Base-by-base conservation (phyloP, 192 early-diverging fungal species). In the Phycomyces blakesleeanus region DNA sequence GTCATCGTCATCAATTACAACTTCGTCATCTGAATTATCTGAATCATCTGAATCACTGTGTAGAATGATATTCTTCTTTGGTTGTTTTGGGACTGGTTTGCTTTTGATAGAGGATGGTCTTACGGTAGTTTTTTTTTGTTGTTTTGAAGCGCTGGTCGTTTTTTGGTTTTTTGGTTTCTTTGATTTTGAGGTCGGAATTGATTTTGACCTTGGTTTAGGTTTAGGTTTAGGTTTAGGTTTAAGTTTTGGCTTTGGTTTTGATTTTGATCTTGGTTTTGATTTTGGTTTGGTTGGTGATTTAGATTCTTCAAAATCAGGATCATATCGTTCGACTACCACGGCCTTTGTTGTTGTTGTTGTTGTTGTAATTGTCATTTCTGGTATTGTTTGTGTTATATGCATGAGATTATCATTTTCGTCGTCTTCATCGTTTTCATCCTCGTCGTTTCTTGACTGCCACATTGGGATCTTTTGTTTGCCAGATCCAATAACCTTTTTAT, bases 1-100 rank as follows among this genome's bases (percentile, higher is more conserved):
- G 14, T 51, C 25, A 15, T 54, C 52, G 9, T 54, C 52, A 24
- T n/a, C n/a, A n/a, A n/a, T n/a, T n/a, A n/a, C n/a, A n/a, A n/a
- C n/a, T 27, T 50, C 58, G 21, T 60, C 40, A 6, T 47, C 42
- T 5, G 27, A 10, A 49, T 27, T 16, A 24, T 21, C 14, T 49
- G 22, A 20, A 51, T 24, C 9, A 1, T 24, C 15, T 34, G 27
- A 15, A 10, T 18, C 14, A 21, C 18, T 8, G 9, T 27, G 25
- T 18, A 29, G 14, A 7, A 18, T 59, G 57, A 7, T 16, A 40
- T 12, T 55, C 61, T 49, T 54, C 49, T 44, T 40, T 2, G 29
- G 29, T 34, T 2, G 29, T 39, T 44, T 63, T 61, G 62, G 25
- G 21, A 25, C 51, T 63, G 27, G 21, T n/a, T n/a, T 47, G 15